These are phyloP conservation scores for Fragilaria crotonensis DNA, from an alignment of 108 stramenopile genomes.

Conservation along the genomic window DNA sequence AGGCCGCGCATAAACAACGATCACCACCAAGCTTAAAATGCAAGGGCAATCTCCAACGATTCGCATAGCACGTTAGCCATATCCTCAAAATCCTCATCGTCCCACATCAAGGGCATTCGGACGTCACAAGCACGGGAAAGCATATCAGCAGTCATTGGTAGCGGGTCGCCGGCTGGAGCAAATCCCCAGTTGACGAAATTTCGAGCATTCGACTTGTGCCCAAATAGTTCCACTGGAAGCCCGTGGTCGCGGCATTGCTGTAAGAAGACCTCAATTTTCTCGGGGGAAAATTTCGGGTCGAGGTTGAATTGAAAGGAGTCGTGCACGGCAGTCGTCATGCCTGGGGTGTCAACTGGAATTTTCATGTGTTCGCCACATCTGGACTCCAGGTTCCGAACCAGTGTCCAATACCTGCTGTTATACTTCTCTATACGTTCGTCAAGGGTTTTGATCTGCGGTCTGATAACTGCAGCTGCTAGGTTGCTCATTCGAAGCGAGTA, in stretches of 20 bases:
- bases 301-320: slow-evolving; percentile 86
- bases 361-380: slow-evolving; percentile 55
- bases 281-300: slow-evolving; percentile 47
- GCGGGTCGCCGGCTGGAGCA: slow-evolving; percentile 70
- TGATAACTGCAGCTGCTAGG: slow-evolving; percentile 67
- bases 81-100: slow-evolving; percentile 79
- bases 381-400: slow-evolving; percentile 43
- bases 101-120: slow-evolving; percentile 85
- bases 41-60: slow-evolving; percentile 47
- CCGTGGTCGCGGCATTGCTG: slow-evolving; percentile 63
- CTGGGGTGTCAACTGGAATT: slow-evolving; percentile 62
- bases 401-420: slow-evolving; percentile 56
- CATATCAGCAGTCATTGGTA: slow-evolving; percentile 80
- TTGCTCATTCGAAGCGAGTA: slow-evolving; percentile 81
- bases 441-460: slow-evolving; percentile 72
- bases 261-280: slow-evolving; percentile 62
- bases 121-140: slow-evolving; percentile 78
- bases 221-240: slow-evolving; percentile 84
- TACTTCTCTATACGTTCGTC: slow-evolving; percentile 73
- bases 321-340: slow-evolving; percentile 69
- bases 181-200: slow-evolving; percentile 90
- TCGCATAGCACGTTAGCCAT: slow-evolving; percentile 73
- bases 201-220: slow-evolving; percentile 81
- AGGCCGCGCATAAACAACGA: too few species aligned
- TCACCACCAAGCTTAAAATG: background rate